A percentile compares a stretch with the other conserved stretches of the same genome.
Conservation (phyloP, 352 stramenopile species). For the Aphanomyces cochlioides region DNA sequence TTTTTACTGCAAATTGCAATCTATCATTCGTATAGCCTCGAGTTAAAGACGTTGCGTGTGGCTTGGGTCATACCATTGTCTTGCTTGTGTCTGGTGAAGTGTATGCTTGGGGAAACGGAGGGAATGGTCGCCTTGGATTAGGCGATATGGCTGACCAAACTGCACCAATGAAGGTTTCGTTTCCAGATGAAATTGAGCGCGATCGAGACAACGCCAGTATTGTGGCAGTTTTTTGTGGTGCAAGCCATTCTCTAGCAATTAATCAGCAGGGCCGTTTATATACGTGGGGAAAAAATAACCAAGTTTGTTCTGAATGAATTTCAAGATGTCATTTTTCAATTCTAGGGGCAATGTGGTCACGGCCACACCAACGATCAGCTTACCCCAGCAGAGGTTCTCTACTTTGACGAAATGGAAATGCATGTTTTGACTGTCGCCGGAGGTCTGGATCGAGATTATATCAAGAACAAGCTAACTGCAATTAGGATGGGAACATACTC, state of each 20-base stretch:
- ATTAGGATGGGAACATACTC: conserved; percentile 68
- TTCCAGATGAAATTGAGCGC: conserved; percentile 27
- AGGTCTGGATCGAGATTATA: conserved; percentile 17
- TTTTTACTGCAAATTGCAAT: conserved; percentile 35
- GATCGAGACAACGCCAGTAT: conserved; percentile 28
- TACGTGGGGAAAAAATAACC: conserved; percentile 83
- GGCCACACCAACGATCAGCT: conserved; percentile 73
- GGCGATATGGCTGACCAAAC: conserved; percentile 72
- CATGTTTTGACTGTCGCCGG: conserved; percentile 51
- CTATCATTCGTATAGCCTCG: conserved; percentile 37
- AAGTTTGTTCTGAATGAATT: conserved; percentile 31
- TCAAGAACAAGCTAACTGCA: neutral
- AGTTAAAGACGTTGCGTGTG: conserved; percentile 41
- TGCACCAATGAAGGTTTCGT: conserved; percentile 40
- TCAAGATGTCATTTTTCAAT: conserved; percentile 1
- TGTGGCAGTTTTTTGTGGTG: conserved; percentile 59
- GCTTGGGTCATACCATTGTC: conserved; percentile 37
- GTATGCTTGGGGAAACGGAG: conserved; percentile 81
- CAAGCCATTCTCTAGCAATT: conserved; percentile 70
- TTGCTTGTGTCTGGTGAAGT: conserved; percentile 48
- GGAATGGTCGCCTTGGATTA: conserved; percentile 74
- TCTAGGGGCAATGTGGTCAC: conserved; percentile 64
- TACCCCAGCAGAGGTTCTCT: conserved; percentile 48
- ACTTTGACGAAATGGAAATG: conserved; percentile 55
- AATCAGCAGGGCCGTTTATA: conserved; percentile 52